Evolutionary conservation across 495 filamentous ascomycete genomes (phyloP).

Genomic region (Pyronema omphalodes): DNA sequence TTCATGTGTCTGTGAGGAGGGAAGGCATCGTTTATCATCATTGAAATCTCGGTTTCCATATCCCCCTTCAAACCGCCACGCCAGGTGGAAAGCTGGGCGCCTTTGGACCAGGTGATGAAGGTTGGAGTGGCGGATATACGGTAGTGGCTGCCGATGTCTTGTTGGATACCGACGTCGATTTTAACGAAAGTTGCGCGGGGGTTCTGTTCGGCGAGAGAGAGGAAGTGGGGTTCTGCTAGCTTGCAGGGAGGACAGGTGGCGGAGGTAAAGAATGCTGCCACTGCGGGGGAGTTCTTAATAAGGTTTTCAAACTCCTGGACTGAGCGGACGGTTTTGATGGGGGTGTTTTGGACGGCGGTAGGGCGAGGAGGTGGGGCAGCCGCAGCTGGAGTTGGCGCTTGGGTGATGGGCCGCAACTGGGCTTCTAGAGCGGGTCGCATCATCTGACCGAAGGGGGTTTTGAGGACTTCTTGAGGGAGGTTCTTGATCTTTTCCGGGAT

Average conservation of each 20-base stretch:
- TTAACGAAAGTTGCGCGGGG: slow-evolving; percentile 58
- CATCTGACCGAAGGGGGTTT: slow-evolving; percentile 85
- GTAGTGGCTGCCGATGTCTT: slow-evolving; percentile 48
- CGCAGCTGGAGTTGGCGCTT: slow-evolving; percentile 9
- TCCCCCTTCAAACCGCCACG: slow-evolving; percentile 49
- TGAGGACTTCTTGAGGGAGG: slow-evolving; percentile 67
- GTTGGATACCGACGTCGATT: slow-evolving; percentile 53
- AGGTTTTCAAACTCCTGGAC: slow-evolving; percentile 41
- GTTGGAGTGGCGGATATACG: slow-evolving; percentile 63
- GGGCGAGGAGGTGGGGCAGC: slow-evolving; percentile 12
- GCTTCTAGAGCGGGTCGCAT: slow-evolving; percentile 61
- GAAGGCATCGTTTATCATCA: slow-evolving; percentile 28
- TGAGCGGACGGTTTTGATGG: slow-evolving; percentile 14
- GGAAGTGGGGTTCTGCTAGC: slow-evolving; percentile 63
- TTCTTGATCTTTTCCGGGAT: slow-evolving; percentile 82
- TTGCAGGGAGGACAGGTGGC: slow-evolving; percentile 75
- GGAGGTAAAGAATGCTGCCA: slow-evolving; percentile 84
- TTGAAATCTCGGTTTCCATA: slow-evolving; percentile 50
- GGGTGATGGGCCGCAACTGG: slow-evolving; percentile 34
- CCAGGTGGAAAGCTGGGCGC: slow-evolving; percentile 63
- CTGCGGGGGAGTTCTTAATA: slow-evolving; percentile 39
- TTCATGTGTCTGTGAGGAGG: slow-evolving; percentile 49
- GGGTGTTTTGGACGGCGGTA: slow-evolving; percentile 9
- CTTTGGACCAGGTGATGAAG: slow-evolving; percentile 72
- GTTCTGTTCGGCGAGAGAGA: slow-evolving; percentile 62